Evolutionary conservation across 768 basidiomycete species (phyloP).

Genomic region (Nidularia pulvinata): DNA sequence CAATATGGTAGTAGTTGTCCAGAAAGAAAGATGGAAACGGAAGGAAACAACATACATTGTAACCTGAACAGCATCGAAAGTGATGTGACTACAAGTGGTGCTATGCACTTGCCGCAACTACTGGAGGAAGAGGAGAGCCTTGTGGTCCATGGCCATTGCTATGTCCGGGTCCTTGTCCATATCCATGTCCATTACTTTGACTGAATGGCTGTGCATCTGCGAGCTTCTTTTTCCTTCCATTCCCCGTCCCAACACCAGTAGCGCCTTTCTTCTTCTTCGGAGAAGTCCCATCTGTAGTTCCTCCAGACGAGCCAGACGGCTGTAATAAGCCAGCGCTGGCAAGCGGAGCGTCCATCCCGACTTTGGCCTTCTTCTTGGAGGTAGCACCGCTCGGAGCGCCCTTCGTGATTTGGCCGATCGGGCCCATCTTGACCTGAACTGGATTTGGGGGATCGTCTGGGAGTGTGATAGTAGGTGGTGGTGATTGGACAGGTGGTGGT

Average conservation of each 20-base stretch:
- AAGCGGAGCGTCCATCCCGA: slow-evolving; percentile 2
- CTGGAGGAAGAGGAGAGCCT: slow-evolving; percentile 16
- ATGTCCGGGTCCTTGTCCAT: slow-evolving; percentile 5
- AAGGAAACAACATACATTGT: too few species aligned
- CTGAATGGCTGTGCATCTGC: too few species aligned
- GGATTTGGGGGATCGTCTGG: slow-evolving; percentile 65
- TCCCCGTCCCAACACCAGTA: slow-evolving; percentile 39
- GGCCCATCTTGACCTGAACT: slow-evolving; percentile 72
- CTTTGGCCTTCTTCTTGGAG: slow-evolving; percentile 62
- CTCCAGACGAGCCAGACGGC: slow-evolving; percentile 9
- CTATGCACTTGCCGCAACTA: slow-evolving; percentile 25
- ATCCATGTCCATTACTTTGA: too few species aligned
- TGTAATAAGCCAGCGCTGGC: slow-evolving; percentile 1
- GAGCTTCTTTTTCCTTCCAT: slow-evolving; percentile 46
- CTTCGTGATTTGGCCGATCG: slow-evolving; percentile 74
- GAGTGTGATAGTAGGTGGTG: slow-evolving; percentile 30
- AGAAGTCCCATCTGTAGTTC: slow-evolving; percentile 7
- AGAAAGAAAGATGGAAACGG: too few species aligned
- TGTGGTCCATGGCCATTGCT: too few species aligned
- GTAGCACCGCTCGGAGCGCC: slow-evolving; percentile 36
- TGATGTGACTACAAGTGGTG: not conserved
- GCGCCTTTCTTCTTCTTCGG: slow-evolving; percentile 43
- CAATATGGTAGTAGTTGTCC: too few species aligned
- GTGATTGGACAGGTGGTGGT: slow-evolving; percentile 4
- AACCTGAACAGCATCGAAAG: too few species aligned